Percentiles rank a stretch among this genome's conserved stretches.
These are phyloP conservation scores for Yamadazyma jaroonii DNA, from an alignment of 1,139 yeast genomes.

Conservation along the genomic window DNA sequence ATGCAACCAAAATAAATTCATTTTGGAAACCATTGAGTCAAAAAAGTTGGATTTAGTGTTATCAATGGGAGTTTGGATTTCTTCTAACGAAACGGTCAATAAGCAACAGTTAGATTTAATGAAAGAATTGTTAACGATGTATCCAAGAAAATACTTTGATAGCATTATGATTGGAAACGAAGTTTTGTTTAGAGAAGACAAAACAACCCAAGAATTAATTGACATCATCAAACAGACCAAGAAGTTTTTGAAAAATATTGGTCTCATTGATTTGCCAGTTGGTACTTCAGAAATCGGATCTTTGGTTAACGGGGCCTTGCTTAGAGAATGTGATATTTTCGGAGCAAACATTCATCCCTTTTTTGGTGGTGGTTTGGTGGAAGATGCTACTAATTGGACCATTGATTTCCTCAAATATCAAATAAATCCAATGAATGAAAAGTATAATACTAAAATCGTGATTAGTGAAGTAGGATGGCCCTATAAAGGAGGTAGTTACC, in stretches of 20 bases:
- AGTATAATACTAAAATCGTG: constrained; percentile 32
- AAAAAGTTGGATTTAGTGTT: constrained; percentile 54
- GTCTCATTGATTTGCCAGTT: constrained; percentile 39
- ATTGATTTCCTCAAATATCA: constrained; percentile 46
- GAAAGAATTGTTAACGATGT: constrained; percentile 38
- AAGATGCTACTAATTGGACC: constrained; percentile 54
- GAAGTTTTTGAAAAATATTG: constrained; percentile 29
- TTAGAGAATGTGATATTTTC: constrained; percentile 48
- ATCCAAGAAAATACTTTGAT: constrained; percentile 49
- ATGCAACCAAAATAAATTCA: constrained; percentile 54
- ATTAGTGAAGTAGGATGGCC: constrained; percentile 78
- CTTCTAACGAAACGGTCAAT: constrained; percentile 38
- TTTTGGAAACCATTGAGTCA: constrained; percentile 51
- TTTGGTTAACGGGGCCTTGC: constrained; percentile 28
- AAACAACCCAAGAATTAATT: constrained; percentile 34
- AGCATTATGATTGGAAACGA: constrained; percentile 62
- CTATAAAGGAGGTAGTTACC: constrained; percentile 51
- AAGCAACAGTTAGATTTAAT: constrained; percentile 41
- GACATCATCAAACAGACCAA: constrained; percentile 44
- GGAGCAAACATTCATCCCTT: constrained; percentile 73
- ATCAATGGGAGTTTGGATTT: constrained; percentile 66
- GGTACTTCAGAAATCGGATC: constrained; percentile 60
- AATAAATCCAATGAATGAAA: constrained; percentile 27
- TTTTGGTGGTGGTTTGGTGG: constrained; percentile 55
- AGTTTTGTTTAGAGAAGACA: constrained; percentile 55